phyloP scores from a whole-genome alignment of 768 basidiomycete genomes.

The Hericium coralloides region DNA sequence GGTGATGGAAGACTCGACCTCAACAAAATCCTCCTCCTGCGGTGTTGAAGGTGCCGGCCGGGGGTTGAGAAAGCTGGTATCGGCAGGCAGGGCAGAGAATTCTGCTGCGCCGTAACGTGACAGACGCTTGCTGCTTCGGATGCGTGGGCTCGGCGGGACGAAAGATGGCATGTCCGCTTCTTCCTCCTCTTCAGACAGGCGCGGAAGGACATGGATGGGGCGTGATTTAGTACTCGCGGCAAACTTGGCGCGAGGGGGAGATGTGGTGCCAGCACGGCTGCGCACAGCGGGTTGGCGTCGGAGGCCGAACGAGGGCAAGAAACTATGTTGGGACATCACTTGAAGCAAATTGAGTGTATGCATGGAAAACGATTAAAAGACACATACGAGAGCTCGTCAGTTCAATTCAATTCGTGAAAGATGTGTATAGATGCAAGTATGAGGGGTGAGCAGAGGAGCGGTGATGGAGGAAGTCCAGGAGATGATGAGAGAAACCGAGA shows the following conservation, averaged over 20 bases:
- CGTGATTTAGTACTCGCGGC: constrained; percentile 16
- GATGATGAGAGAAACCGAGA: too few species aligned
- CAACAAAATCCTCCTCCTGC: too few species aligned
- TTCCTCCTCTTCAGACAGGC: constrained; percentile 19
- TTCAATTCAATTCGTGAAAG: too few species aligned
- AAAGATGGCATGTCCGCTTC: constrained; percentile 18
- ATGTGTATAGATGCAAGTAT: too few species aligned
- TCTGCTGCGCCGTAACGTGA: constrained; percentile 17
- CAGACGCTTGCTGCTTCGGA: constrained; percentile 7
- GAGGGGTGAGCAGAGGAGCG: too few species aligned
- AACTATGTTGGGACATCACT: not conserved
- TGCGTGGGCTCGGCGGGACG: constrained; percentile 2
- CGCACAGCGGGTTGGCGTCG: constrained; percentile 6
- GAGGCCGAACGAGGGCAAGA: too few species aligned
- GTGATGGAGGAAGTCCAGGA: too few species aligned
- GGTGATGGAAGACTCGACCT: not conserved
- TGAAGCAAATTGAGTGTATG: too few species aligned
- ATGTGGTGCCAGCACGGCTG: constrained; percentile 3
- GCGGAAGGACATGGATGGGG: constrained; percentile 21
- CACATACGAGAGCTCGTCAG: too few species aligned
- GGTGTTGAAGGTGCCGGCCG: not conserved
- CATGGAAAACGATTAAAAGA: too few species aligned
- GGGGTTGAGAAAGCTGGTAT: not conserved
- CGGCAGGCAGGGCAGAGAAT: constrained; percentile 4
- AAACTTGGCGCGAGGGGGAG: constrained; percentile 16